Evolutionary conservation across 148 eudicot species (phyloP), one percentile per base, ranked within the genome.

Genomic region (Chenopodium album): DNA sequence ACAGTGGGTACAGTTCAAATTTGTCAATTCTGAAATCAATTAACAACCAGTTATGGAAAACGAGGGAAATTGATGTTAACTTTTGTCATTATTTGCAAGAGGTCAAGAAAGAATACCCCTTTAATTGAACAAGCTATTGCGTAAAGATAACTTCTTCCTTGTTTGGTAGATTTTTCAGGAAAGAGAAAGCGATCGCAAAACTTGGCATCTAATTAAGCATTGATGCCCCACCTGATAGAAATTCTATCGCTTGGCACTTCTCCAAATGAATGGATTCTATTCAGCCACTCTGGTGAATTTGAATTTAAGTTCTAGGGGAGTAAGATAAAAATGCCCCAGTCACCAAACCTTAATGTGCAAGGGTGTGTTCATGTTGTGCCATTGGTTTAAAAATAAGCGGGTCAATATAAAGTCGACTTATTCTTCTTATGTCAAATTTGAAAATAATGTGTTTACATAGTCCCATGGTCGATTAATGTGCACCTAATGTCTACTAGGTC

Each of bases 81-180:
- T 50, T 52, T 79, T 79, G 82, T 56, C 68, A n/a, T 17, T 29
- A 37, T 70, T 34, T 54, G 22, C 6, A 32, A 34, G 67, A 76
- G 78, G 78, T 37, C 29, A 9, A 31, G 78, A 73, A 65, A 65
- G 76, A 79, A 20, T n/a, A 79, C 76, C 76, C 56, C 13, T 56
- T 60, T 60, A 2, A 4, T 48, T 64, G 65, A 60, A 54, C 14
- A 32, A 48, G 82, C 78, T 34, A 26, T 83, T 75, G 85, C 85
- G 85, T 79, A 65, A 67, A 79, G 82, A n/a, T 20, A 66, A 44
- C 76, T 74, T 23, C 85, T 67, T 63, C 63, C 59, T 79, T 71
- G 26, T 37, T 70, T 80, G 56, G 68, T 37, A 69, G 26, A 68
- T 7, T 71, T 71, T 71, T 56, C 62, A 22, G 48, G 69, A 80